Conservation (phyloP, 495 filamentous ascomycete genomes). For the Massariosphaeria phaeospora region DNA sequence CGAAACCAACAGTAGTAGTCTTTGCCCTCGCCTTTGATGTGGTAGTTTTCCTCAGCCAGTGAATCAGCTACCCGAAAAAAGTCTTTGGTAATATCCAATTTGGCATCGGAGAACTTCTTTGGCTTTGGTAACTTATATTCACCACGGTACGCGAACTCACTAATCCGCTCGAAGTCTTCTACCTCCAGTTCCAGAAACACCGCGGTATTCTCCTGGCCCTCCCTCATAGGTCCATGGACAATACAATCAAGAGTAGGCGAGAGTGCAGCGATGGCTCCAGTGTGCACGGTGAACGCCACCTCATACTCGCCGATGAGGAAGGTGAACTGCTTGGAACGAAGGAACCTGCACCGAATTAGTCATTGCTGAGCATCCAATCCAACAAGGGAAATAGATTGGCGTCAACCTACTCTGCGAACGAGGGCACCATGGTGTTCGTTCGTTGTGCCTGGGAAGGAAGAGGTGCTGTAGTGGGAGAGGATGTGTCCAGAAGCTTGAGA, state of each 20-base stretch:
- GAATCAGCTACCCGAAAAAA: too few relatives aligned
- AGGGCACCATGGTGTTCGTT: background rate
- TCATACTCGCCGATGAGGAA: conserved; percentile 8
- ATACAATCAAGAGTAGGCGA: conserved; percentile 3
- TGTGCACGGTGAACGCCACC: conserved; percentile 12
- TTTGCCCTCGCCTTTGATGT: background rate
- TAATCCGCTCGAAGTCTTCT: conserved; percentile 10
- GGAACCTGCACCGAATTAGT: background rate
- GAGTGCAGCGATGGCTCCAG: background rate
- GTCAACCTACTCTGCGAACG: background rate
- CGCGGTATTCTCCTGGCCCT: background rate
- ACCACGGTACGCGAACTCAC: conserved; percentile 12
- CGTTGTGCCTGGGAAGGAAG: too few relatives aligned
- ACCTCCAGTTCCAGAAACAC: conserved; percentile 2
- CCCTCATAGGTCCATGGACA: conserved; percentile 12
- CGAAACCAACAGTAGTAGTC: too few relatives aligned
- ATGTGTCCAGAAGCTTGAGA: too few relatives aligned
- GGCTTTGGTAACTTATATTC: conserved; percentile 8
- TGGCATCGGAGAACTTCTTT: background rate
- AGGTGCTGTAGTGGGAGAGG: too few relatives aligned
- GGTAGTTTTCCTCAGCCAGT: background rate
- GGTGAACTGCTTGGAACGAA: conserved; percentile 11
- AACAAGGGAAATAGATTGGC: too few relatives aligned
- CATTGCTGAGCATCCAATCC: background rate
- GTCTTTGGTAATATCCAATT: too few relatives aligned